Conservation (phyloP, 345 rosid genomes). For the Camelina laxa region DNA sequence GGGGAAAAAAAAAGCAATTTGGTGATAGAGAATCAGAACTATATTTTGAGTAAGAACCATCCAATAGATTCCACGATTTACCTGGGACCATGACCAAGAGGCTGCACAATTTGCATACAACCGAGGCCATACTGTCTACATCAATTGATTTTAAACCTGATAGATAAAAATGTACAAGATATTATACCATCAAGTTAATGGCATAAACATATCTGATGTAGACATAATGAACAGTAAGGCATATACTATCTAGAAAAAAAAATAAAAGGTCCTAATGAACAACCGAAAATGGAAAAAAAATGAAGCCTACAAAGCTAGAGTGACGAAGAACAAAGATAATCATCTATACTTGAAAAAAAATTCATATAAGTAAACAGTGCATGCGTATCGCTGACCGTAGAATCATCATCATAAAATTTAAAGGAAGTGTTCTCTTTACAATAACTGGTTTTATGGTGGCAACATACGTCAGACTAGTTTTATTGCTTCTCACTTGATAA, state of each 20-base stretch:
- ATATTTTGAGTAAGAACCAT: constrained; percentile 11
- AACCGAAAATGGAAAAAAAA: not conserved
- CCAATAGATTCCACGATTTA: constrained; percentile 33
- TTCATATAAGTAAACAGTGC: not conserved
- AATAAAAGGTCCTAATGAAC: not conserved
- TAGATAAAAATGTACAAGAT: constrained; percentile 27
- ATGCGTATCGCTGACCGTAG: not conserved
- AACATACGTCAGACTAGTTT: not conserved
- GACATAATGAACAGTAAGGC: constrained; percentile 1
- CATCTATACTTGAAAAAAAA: not conserved
- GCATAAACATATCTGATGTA: constrained; percentile 6
- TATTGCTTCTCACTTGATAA: constrained; percentile 17
- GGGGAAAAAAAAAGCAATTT: not conserved
- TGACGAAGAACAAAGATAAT: constrained; percentile 15
- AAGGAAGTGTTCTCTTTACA: constrained; percentile 9
- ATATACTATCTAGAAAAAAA: not conserved
- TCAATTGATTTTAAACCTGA: constrained; percentile 59
- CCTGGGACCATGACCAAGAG: constrained; percentile 86
- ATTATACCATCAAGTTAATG: constrained; percentile 4
- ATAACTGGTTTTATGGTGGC: not conserved
- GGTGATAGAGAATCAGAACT: not conserved
- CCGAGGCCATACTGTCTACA: constrained; percentile 59
- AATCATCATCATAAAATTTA: not conserved
- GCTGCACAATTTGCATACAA: constrained; percentile 72
- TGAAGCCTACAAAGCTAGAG: constrained; percentile 1